Conservation (phyloP, 1,284 basidiomycete species). For the Boletus semigastroideus region DNA sequence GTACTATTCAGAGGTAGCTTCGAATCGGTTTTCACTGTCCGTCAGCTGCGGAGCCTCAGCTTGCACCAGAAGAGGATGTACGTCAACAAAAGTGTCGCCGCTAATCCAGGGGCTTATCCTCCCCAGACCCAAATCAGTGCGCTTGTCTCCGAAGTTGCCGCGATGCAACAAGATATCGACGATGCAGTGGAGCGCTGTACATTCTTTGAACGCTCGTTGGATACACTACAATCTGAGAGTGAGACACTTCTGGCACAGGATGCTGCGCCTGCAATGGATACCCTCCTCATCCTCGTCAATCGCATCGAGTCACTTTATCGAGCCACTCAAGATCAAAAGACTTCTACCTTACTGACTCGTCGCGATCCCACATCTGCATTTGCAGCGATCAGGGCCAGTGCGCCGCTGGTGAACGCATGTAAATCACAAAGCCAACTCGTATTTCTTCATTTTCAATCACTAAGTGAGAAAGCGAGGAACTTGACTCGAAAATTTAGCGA, state of each 20-base stretch:
- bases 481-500: slow-evolving; percentile 10
- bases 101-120: neutral
- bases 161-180: slow-evolving; percentile 14
- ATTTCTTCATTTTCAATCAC: slow-evolving; percentile 2
- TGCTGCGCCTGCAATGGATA: slow-evolving; percentile 12
- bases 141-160: slow-evolving; percentile 1
- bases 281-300: slow-evolving; percentile 11
- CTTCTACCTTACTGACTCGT: neutral
- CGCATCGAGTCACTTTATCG: slow-evolving; percentile 11
- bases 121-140: slow-evolving; percentile 4
- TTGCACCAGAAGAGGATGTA: neutral
- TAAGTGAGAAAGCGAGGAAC: slow-evolving; percentile 9
- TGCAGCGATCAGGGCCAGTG: neutral
- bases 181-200: neutral
- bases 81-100: neutral
- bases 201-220: slow-evolving; percentile 2
- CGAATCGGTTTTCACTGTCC: no score
- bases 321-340: neutral
- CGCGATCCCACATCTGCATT: slow-evolving; percentile 3
- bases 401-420: slow-evolving; percentile 7
- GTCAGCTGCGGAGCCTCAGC: neutral
- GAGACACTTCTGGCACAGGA: neutral
- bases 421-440: slow-evolving; percentile 12
- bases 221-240: neutral
- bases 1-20: no score